A percentile compares a stretch with the other conserved stretches of the same genome.
Evolutionary conservation across 305 asterid species (phyloP).

Genomic region (Vinca major): DNA sequence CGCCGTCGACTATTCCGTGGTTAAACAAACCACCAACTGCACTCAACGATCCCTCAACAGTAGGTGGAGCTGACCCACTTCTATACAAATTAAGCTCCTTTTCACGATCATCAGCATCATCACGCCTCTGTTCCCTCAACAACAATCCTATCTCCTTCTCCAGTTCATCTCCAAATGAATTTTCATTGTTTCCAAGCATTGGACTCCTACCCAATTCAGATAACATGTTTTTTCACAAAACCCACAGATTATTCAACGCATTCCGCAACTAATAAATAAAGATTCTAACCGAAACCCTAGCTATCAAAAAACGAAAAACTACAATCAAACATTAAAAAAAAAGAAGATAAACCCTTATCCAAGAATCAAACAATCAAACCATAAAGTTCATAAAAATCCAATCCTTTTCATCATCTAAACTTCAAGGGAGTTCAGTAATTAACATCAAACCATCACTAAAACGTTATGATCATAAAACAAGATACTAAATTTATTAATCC

Average conservation of each 20-base stretch:
- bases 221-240: slow-evolving; percentile 14
- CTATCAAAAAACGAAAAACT: slow-evolving; percentile 19
- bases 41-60: slow-evolving; percentile 88
- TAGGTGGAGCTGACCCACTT: slow-evolving; percentile 99
- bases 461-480: slow-evolving; percentile 31
- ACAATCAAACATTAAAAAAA: slow-evolving; percentile 15
- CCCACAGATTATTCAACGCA: slow-evolving; percentile 14
- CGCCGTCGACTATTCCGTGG: slow-evolving; percentile 31
- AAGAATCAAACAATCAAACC: slow-evolving; percentile 20
- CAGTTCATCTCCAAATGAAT: slow-evolving; percentile 75
- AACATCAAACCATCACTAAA: slow-evolving; percentile 14
- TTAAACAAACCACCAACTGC: slow-evolving; percentile 90
- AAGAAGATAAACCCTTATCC: slow-evolving; percentile 17
- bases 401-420: slow-evolving; percentile 16
- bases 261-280: not conserved
- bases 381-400: slow-evolving; percentile 26
- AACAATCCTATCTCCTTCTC: slow-evolving; percentile 73
- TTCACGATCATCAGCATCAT: slow-evolving; percentile 77
- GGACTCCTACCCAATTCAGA: slow-evolving; percentile 83
- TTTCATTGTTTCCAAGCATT: slow-evolving; percentile 60
- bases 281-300: slow-evolving; percentile 22
- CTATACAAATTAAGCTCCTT: slow-evolving; percentile 89
- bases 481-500: not conserved
- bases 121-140: slow-evolving; percentile 72
- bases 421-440: slow-evolving; percentile 1